phyloP scores from a whole-genome alignment of 371 early-diverging fungal species.

The Mucor saturninus region DNA sequence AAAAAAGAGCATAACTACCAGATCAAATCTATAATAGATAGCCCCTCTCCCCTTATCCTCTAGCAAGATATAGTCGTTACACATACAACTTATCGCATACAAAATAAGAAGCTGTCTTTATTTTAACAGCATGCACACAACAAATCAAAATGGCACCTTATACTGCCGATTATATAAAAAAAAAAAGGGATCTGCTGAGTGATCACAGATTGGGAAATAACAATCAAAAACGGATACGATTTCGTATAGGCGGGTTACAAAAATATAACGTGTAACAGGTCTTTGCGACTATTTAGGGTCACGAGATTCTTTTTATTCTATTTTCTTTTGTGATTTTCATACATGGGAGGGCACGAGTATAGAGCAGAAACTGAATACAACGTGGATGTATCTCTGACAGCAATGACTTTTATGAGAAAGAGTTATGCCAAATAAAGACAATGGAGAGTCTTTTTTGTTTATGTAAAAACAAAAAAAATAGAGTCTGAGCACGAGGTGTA shows the following conservation, averaged over 20 bases:
- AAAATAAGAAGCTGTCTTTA: too few relatives aligned
- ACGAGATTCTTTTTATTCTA: neutral
- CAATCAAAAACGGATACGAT: slow-evolving; percentile 6
- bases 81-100: too few relatives aligned
- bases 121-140: neutral
- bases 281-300: neutral
- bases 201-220: slow-evolving; percentile 5
- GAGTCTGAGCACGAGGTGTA: slow-evolving; percentile 30
- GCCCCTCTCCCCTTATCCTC: too few relatives aligned
- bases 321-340: neutral
- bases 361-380: too few relatives aligned
- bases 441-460: neutral
- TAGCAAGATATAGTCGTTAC: too few relatives aligned
- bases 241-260: too few relatives aligned
- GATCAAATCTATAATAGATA: too few relatives aligned
- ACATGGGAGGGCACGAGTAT: too few relatives aligned
- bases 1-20: neutral
- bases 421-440: too few relatives aligned
- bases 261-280: too few relatives aligned
- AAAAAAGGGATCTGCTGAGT: neutral
- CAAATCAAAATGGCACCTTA: neutral
- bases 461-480: slow-evolving; percentile 1
- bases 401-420: too few relatives aligned
- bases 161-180: neutral
- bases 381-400: too few relatives aligned